These are phyloP conservation scores for Clarireedia monteithiana DNA, from an alignment of 2,329 filamentous ascomycete species.

Conservation along the genomic window DNA sequence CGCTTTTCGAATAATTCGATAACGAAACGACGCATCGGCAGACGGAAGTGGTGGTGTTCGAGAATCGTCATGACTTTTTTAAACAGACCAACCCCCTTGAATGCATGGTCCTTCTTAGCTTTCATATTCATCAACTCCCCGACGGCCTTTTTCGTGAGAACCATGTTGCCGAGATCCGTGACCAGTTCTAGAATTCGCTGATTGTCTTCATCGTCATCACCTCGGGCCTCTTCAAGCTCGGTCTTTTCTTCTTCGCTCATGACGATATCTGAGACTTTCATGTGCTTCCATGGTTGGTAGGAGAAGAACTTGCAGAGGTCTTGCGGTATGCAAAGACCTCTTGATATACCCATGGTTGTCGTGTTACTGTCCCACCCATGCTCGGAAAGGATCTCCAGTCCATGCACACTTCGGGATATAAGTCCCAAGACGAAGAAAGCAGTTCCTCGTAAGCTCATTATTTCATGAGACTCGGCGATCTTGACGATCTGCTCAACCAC, in stretches of 20 bases:
- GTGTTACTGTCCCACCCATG: conserved; percentile 90
- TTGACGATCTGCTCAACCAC: conserved; percentile 80
- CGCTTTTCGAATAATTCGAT: conserved; percentile 91
- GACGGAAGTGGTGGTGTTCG: conserved; percentile 81
- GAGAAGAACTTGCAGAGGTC: conserved; percentile 74
- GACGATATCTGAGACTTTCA: conserved; percentile 25
- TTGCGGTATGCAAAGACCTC: conserved; percentile 81
- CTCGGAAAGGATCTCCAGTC: conserved; percentile 82
- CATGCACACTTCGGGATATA: conserved; percentile 85
- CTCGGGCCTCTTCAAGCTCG: conserved; percentile 38
- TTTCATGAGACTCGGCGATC: conserved; percentile 80
- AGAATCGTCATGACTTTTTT: conserved; percentile 77
- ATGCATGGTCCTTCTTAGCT: conserved; percentile 64
- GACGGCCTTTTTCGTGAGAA: conserved; percentile 81
- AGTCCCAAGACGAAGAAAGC: conserved; percentile 93
- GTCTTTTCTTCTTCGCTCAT: conserved; percentile 38
- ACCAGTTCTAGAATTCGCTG: conserved; percentile 76
- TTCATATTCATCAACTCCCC: conserved; percentile 76
- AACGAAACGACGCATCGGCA: conserved; percentile 81
- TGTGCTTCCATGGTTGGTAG: conserved; percentile 49
- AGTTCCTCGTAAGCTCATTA: conserved; percentile 89
- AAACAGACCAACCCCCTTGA: conserved; percentile 72
- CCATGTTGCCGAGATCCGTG: conserved; percentile 85
- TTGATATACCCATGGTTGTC: conserved; percentile 70
- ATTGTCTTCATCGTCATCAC: conserved; percentile 54